Conservation (phyloP, 2,329 filamentous ascomycete species). For the Diaporthe humulicola region DNA sequence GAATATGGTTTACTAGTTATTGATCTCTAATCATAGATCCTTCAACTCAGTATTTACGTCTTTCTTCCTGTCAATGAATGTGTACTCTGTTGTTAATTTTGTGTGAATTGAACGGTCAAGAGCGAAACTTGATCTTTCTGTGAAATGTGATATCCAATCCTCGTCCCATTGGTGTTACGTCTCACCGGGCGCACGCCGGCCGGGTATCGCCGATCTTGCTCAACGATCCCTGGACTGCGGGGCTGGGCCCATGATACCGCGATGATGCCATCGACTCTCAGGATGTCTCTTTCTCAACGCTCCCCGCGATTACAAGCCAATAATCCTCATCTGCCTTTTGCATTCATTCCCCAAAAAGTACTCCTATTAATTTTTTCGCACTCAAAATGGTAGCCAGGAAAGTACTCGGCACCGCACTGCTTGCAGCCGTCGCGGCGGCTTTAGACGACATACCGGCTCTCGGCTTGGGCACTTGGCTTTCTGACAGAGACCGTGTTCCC, state of each 20-base stretch:
- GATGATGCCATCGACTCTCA: constrained; percentile 31
- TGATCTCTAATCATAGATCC: background rate
- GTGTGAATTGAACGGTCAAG: rapidly evolving
- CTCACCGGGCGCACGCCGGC: background rate
- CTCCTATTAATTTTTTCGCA: background rate
- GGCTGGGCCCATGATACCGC: constrained; percentile 22
- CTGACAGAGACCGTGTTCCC: constrained; percentile 36
- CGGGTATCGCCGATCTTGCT: constrained; percentile 16
- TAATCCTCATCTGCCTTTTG: background rate
- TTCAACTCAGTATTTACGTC: background rate
- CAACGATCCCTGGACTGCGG: constrained; percentile 16
- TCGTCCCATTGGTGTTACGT: background rate
- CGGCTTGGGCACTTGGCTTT: constrained; percentile 40
- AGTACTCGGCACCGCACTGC: constrained; percentile 9
- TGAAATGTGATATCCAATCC: background rate
- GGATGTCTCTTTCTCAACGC: background rate
- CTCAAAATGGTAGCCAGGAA: constrained; percentile 25
- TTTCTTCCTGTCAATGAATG: background rate
- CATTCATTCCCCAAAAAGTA: background rate
- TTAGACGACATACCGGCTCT: constrained; percentile 37
- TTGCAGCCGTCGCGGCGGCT: constrained; percentile 26
- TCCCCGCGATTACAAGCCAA: no score
- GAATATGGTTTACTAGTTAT: background rate
- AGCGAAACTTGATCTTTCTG: background rate
- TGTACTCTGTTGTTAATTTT: background rate